Evolutionary conservation across 2,329 filamentous ascomycete genomes (phyloP).

Genomic region (Calonectria fujianensis): DNA sequence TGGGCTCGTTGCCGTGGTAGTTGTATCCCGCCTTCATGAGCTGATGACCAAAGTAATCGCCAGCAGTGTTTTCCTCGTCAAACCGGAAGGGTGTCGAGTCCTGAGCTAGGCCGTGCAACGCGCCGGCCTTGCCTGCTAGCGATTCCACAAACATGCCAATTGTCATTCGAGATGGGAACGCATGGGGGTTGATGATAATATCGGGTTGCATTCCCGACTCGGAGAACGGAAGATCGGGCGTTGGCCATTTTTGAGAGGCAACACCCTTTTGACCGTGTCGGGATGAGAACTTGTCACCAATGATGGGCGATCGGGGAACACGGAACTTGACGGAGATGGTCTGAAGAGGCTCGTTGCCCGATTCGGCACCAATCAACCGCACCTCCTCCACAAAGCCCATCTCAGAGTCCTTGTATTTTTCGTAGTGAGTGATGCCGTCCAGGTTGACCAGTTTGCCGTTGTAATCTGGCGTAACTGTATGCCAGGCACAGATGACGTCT

Average conservation of each 20-base stretch:
- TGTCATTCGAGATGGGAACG: conserved; percentile 99
- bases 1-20: conserved; percentile 98
- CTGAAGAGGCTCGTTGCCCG: conserved; percentile 88
- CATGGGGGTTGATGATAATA: conserved; percentile 99
- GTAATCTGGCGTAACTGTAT: conserved; percentile 89
- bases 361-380: conserved; percentile 90
- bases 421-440: conserved; percentile 89
- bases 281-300: conserved; percentile 99
- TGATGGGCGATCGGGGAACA: conserved; percentile 90
- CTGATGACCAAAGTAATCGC: conserved; percentile 96
- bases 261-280: conserved; percentile 99
- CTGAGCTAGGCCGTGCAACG: conserved; percentile 95
- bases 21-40: conserved; percentile 97
- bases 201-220: conserved; percentile 98
- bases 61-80: conserved; percentile 92
- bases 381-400: conserved; percentile 94
- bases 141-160: conserved; percentile 99
- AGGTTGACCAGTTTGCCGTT: conserved; percentile 87
- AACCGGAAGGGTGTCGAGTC: conserved; percentile 97
- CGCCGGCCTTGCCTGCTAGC: conserved; percentile 94
- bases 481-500: conserved; percentile 90
- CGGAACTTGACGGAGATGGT: conserved; percentile 94
- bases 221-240: conserved; percentile 95
- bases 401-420: conserved; percentile 96
- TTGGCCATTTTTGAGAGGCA: conserved; percentile 95